Conservation (phyloP, 2,329 filamentous ascomycete species). For the Myriosclerotinia duriaeana region DNA sequence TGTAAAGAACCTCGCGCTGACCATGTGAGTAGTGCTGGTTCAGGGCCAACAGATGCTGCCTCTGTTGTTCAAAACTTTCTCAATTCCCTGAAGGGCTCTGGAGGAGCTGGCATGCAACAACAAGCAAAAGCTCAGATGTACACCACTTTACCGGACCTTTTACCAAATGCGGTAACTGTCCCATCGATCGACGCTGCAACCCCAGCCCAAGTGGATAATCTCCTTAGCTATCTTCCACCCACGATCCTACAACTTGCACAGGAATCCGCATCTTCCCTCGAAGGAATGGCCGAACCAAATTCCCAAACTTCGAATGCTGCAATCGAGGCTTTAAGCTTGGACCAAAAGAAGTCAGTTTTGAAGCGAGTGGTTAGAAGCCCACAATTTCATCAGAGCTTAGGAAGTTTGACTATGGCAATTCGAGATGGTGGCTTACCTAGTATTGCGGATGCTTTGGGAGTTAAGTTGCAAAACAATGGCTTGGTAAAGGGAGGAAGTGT, state of each 20-base stretch:
- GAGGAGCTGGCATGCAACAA: constrained; percentile 44
- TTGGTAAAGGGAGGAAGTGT: constrained; percentile 74
- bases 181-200: constrained; percentile 62
- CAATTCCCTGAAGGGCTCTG: constrained; percentile 66
- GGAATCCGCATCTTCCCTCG: constrained; percentile 58
- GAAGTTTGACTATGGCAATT: constrained; percentile 81
- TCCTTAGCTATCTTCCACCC: constrained; percentile 77
- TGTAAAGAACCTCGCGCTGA: constrained; percentile 44
- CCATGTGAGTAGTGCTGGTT: constrained; percentile 55
- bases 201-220: constrained; percentile 67
- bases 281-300: constrained; percentile 63
- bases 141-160: constrained; percentile 81
- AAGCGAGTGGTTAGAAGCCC: constrained; percentile 82
- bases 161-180: constrained; percentile 74
- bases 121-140: constrained; percentile 63
- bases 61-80: constrained; percentile 85
- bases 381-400: constrained; percentile 84
- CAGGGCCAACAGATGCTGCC: constrained; percentile 64
- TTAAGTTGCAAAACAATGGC: constrained; percentile 82
- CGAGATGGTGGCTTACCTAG: constrained; percentile 87
- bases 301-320: constrained; percentile 69
- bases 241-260: constrained; percentile 75
- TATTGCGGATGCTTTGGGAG: constrained; percentile 79
- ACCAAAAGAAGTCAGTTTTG: constrained; percentile 78
- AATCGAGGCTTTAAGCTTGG: constrained; percentile 67